phyloP scores from a whole-genome alignment of 176 grass and related monocot genomes.

The Rhynchospora breviuscula region DNA sequence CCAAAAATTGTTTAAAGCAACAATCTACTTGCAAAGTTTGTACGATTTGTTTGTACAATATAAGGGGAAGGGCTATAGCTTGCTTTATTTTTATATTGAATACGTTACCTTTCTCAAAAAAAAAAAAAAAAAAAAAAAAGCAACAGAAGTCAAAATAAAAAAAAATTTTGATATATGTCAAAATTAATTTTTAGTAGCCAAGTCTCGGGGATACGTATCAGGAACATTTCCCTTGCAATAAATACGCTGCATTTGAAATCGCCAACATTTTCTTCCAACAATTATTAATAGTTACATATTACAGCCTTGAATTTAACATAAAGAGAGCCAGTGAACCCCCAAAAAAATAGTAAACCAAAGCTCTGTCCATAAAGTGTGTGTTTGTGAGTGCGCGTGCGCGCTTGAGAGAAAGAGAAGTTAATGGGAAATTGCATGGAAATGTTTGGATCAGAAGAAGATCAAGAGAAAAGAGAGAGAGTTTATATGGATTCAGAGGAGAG shows the following conservation, averaged over 20 bases:
- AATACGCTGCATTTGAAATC: background rate
- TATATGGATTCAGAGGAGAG: background rate
- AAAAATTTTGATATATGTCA: too few species aligned
- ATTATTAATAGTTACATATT: background rate
- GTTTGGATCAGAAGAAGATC: constrained; percentile 16
- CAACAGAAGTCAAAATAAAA: background rate
- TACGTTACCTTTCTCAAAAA: background rate
- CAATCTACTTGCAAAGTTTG: too few species aligned
- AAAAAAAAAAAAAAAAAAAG: background rate
- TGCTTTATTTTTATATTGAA: background rate
- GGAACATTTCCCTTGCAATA: background rate
- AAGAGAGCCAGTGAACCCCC: background rate
- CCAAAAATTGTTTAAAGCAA: too few species aligned
- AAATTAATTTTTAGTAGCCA: background rate
- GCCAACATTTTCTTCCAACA: background rate
- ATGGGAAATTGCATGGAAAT: constrained; percentile 32
- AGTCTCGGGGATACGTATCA: background rate
- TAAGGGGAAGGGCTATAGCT: background rate
- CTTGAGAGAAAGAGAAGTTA: background rate
- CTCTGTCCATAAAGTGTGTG: background rate
- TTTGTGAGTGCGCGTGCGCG: background rate
- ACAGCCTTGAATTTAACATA: background rate
- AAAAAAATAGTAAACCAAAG: background rate
- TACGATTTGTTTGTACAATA: too few species aligned
- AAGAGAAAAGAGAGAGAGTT: background rate